phyloP scores from a whole-genome alignment of 2,329 filamentous ascomycete genomes.

The Massarina eburnea region DNA sequence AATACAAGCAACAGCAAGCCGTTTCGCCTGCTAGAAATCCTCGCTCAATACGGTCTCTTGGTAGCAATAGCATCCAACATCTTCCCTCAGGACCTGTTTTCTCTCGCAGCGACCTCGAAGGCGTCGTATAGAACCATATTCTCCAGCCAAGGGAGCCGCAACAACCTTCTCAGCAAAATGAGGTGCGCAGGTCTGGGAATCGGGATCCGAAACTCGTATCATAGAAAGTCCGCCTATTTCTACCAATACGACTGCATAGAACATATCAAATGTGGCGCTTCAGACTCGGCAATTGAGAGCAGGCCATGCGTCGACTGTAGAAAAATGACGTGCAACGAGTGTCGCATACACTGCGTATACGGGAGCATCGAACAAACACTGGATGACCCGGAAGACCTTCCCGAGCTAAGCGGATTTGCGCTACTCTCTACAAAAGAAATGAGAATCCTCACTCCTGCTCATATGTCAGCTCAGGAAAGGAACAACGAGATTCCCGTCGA shows the following conservation, averaged over 20 bases:
- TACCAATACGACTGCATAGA: conserved; percentile 23
- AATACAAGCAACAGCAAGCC: not conserved
- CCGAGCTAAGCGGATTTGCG: conserved; percentile 34
- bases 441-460: conserved; percentile 31
- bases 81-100: conserved; percentile 27
- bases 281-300: conserved; percentile 14
- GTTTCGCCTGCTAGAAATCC: conserved; percentile 20
- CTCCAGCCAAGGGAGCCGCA: conserved; percentile 23
- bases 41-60: conserved; percentile 34
- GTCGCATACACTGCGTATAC: conserved; percentile 38
- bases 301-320: conserved; percentile 29
- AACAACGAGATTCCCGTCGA: not conserved
- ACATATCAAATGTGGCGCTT: conserved; percentile 24
- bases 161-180: conserved; percentile 29
- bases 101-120: conserved; percentile 33
- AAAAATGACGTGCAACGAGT: conserved; percentile 38
- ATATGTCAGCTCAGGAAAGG: conserved; percentile 15
- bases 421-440: conserved; percentile 27
- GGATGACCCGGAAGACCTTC: conserved; percentile 29
- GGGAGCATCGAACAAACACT: conserved; percentile 30
- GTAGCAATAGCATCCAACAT: conserved; percentile 25
- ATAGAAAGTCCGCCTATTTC: conserved; percentile 28
- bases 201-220: conserved; percentile 19
- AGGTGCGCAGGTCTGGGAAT: conserved; percentile 31
- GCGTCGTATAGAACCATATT: conserved; percentile 25